Evolutionary conservation across 1,139 yeast species (phyloP).

Genomic region (Debaryomyces sp.): DNA sequence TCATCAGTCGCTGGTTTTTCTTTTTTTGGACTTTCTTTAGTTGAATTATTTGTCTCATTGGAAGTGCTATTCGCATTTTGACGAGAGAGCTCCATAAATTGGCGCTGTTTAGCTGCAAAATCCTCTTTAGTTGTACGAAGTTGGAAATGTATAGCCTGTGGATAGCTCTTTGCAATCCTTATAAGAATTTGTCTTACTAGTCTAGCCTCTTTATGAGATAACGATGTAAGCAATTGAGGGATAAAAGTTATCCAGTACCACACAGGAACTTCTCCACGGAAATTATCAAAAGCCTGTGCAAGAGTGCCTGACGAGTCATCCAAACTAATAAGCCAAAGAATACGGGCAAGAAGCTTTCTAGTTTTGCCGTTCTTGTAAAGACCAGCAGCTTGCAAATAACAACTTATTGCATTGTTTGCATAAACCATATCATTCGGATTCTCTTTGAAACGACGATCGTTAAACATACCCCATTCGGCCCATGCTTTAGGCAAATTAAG

Average conservation of each 20-base stretch:
- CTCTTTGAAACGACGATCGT: conserved; percentile 85
- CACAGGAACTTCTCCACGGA: conserved; percentile 94
- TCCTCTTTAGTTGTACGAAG: conserved; percentile 94
- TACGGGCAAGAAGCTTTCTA: conserved; percentile 82
- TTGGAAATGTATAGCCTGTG: conserved; percentile 96
- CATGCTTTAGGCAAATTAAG: conserved; percentile 94
- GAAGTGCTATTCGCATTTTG: neutral
- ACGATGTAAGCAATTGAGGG: conserved; percentile 87
- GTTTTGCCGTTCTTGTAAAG: conserved; percentile 91
- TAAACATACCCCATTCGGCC: conserved; percentile 99
- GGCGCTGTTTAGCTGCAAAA: conserved; percentile 83
- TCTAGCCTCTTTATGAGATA: conserved; percentile 89
- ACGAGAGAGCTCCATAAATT: conserved; percentile 62
- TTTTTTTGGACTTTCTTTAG: neutral
- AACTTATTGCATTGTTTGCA: conserved; percentile 93
- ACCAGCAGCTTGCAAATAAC: conserved; percentile 97
- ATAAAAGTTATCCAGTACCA: conserved; percentile 99
- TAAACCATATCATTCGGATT: conserved; percentile 79
- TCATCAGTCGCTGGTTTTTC: conserved; percentile 3
- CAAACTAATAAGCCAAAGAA: conserved; percentile 89
- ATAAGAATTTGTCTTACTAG: conserved; percentile 86
- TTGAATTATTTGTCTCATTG: neutral
- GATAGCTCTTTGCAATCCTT: conserved; percentile 92
- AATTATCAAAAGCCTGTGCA: conserved; percentile 86
- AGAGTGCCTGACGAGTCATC: conserved; percentile 85